Evolutionary conservation across 495 filamentous ascomycete species (phyloP).

Genomic region (Darksidea phi): DNA sequence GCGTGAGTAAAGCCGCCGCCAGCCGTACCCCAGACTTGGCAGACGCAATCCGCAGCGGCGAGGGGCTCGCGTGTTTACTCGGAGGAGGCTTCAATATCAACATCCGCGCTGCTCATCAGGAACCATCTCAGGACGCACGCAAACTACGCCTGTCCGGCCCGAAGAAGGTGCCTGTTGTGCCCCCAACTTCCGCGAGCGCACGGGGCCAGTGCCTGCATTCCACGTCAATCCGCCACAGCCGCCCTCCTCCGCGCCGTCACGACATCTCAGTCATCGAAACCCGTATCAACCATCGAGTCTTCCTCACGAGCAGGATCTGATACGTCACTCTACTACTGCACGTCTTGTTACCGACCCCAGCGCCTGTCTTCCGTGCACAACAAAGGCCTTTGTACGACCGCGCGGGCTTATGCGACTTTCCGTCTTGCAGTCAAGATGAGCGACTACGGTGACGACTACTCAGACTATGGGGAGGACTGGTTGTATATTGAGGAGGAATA

Average conservation of each 20-base stretch:
- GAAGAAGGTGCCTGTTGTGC: not conserved
- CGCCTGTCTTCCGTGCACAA: no score
- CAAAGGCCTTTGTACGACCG: no score
- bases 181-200: not conserved
- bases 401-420: not conserved
- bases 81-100: not conserved
- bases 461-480: constrained; percentile 38
- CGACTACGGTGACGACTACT: constrained; percentile 37
- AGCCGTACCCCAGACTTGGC: constrained; percentile 24
- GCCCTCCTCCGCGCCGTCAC: not conserved
- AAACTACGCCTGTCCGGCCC: not conserved
- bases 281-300: not conserved
- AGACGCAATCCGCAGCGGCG: constrained; percentile 3
- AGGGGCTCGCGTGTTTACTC: not conserved
- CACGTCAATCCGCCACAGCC: not conserved
- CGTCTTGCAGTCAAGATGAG: constrained; percentile 20
- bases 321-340: no score
- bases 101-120: not conserved
- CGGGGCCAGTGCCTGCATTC: not conserved
- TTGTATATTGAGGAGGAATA: constrained; percentile 45
- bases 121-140: not conserved
- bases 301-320: not conserved
- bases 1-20: constrained; percentile 20
- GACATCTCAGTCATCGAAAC: not conserved
- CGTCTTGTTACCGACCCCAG: constrained; percentile 1